Evolutionary conservation across 176 grass and related monocot species (phyloP), one percentile per base, ranked within the genome.

Genomic region (Dactylis glomerata): DNA sequence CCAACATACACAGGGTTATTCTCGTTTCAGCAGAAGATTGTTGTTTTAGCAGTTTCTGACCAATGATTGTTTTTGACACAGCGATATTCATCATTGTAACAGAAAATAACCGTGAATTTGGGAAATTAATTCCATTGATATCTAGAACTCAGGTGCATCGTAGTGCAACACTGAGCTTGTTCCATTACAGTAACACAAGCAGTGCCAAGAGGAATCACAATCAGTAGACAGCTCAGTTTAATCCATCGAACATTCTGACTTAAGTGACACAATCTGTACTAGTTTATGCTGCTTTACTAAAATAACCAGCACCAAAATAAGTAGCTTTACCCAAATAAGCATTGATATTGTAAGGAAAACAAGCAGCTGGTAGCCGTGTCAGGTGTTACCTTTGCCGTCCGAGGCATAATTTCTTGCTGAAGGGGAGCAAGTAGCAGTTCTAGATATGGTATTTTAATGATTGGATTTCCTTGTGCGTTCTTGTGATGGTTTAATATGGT

Each of bases 141-240:
- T 38, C 67, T 15, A 71, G 66, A 27, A 47, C 69, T 41, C 37
- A 27, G 77, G 77, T 4, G 52, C 80, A 50, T 44, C 66, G 31
- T 79, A 20, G 69, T 28, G 23, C n/a, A 58, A 34, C 47, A 10
- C 71, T 17, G 38, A 82, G 28, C 51, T 81, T 85, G 59, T 98
- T 93, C 86, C 89, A 95, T 78, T 38, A 85, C 83, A 81, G 61
- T 20, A 75, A 73, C 74, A 81, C 38, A 59, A 33, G 62, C n/a
- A 82, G 83, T 76, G 50, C 65, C 78, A 82, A 68, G 17, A 75
- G 20, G 23, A 58, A 83, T 65, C 44, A 55, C 66, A 62, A 73
- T 32, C 41, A 8, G 33, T 44, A 33, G 55, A 88, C 64, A 80
- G 52, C 57, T 68, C 87, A 69, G 59, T 75, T 81, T 79, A 23